Base-by-base conservation (phyloP, 345 rosid genomes). In the Euclidium syriacum region DNA sequence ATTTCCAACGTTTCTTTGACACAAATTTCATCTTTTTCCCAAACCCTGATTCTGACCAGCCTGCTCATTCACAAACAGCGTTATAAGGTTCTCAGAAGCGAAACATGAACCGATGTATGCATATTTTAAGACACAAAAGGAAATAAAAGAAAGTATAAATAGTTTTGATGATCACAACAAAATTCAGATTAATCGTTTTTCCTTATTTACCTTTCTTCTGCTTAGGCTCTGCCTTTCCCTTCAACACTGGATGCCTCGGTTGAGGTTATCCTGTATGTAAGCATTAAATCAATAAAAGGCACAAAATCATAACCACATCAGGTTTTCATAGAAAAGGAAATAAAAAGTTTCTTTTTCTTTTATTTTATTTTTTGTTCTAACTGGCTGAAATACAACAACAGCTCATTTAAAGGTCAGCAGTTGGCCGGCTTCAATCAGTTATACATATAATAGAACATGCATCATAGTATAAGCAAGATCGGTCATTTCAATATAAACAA, bases 1-100 rank as follows among this genome's bases (percentile, higher is more conserved):
- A 73, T 34, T 78, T 83, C 95, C 90, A 85, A 20, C 81, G 86
- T 59, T 78, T 85, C 70, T 78, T 84, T 4, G 82, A 57, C 71
- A 65, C 79, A 15, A 66, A 36, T 70, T 83, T 81, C 99, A 94
- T 94, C 61, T 73, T 79, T 62, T 74, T 81, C 54, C 78, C 78
- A 17, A 43, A n/a, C 19, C 32, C 42, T 12, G 55, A 64, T 48
- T 62, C 25, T 62, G 67, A 71, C 75, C 71, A 57, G 64, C 76
- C 94, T 85, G 79, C 33, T 33, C 65, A 39, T 71, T 49, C 64
- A 30, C 7, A 51, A 20, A 42, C 44, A 55, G 8, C 1, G 4
- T 29, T 1, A 29, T 29, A n/a, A 38, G 42, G 15, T 38, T 12
- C 42, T 2, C 17, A 15, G 42, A 38, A 38, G 42, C 5, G 14